These are phyloP conservation scores for Zychaea mexicana DNA, from an alignment of 371 early-diverging fungal genomes.

Conservation along the genomic window DNA sequence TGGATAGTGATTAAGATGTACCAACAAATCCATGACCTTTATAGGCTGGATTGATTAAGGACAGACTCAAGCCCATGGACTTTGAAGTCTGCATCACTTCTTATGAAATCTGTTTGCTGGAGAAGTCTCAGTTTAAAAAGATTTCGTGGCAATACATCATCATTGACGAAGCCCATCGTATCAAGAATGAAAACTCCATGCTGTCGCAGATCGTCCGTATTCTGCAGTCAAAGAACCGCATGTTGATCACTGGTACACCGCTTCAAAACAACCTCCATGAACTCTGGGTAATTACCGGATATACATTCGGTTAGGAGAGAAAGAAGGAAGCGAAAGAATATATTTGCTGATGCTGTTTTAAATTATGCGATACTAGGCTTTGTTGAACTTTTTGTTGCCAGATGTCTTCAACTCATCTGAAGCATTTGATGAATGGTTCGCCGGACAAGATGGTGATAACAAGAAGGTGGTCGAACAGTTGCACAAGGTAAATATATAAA, in stretches of 20 bases:
- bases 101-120: constrained; percentile 96
- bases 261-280: constrained; percentile 99
- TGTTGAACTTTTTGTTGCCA: constrained; percentile 98
- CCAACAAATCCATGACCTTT: too few relatives aligned
- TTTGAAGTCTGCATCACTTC: constrained; percentile 98
- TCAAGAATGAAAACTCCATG: constrained; percentile 98
- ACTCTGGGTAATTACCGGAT: constrained; percentile 74
- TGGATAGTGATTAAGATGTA: not conserved
- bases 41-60: constrained; percentile 59
- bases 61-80: constrained; percentile 61
- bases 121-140: constrained; percentile 84
- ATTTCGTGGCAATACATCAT: constrained; percentile 94
- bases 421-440: constrained; percentile 94
- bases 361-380: constrained; percentile 49
- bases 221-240: constrained; percentile 86
- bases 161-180: constrained; percentile 99
- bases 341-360: too few relatives aligned
- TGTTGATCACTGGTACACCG: constrained; percentile 99
- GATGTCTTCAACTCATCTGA: constrained; percentile 93
- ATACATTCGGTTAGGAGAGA: too few relatives aligned
- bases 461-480: constrained; percentile 89
- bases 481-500: constrained; percentile 70
- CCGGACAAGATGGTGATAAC: constrained; percentile 74
- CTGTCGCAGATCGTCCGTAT: constrained; percentile 91
- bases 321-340: not conserved